A percentile compares a stretch with the other conserved stretches of the same genome.
Evolutionary conservation across 2,329 filamentous ascomycete genomes (phyloP).

Genomic region (Cyphellophora attinorum): DNA sequence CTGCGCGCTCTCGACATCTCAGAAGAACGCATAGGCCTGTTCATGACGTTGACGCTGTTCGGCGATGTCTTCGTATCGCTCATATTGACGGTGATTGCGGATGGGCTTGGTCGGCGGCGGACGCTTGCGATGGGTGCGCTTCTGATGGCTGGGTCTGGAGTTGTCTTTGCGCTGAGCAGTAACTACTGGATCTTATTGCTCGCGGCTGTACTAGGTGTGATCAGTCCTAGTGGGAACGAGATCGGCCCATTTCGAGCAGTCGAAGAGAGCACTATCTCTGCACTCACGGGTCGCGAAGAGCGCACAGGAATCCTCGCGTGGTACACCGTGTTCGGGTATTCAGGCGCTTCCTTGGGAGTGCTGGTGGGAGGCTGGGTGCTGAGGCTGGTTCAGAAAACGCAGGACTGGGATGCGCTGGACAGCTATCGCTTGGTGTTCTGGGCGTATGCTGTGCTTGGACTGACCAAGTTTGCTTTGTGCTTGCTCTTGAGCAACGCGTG

Average conservation of each 20-base stretch:
- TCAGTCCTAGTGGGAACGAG: conserved; percentile 51
- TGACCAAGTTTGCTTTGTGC: conserved; percentile 46
- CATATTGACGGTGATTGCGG: conserved; percentile 50
- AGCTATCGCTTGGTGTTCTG: conserved; percentile 50
- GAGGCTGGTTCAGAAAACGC: conserved; percentile 34
- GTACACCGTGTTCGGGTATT: conserved; percentile 47
- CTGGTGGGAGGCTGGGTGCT: conserved; percentile 52
- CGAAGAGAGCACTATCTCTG: conserved; percentile 55
- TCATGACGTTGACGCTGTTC: conserved; percentile 54
- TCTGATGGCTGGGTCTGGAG: conserved; percentile 49
- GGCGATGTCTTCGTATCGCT: conserved; percentile 53
- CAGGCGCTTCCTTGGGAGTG: conserved; percentile 53
- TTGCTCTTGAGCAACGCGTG: conserved; percentile 39
- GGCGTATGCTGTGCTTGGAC: conserved; percentile 47
- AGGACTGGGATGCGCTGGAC: conserved; percentile 34
- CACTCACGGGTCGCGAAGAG: conserved; percentile 46
- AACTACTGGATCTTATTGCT: conserved; percentile 51
- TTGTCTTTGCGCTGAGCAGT: conserved; percentile 43
- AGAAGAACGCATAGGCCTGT: conserved; percentile 51
- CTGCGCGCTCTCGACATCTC: conserved; percentile 46
- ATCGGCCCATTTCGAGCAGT: conserved; percentile 60
- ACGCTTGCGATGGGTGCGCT: conserved; percentile 44
- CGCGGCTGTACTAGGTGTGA: conserved; percentile 52
- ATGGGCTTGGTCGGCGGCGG: conserved; percentile 46
- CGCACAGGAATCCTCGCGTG: conserved; percentile 57